phyloP scores from a whole-genome alignment of 139 green algal genomes.

The Tetradesmus lagerheimii region DNA sequence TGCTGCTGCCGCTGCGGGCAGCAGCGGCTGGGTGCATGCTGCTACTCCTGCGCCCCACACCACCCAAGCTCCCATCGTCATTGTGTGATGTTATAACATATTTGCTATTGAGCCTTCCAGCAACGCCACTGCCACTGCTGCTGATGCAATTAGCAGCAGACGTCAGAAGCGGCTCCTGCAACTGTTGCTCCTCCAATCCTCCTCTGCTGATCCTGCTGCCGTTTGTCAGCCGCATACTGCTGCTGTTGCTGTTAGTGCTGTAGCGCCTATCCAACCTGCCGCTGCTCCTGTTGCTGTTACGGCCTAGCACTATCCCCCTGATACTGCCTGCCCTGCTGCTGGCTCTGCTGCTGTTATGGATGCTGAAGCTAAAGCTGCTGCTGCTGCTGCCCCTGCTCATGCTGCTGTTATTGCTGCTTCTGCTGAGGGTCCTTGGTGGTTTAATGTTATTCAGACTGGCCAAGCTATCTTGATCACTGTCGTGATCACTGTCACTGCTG shows the following conservation, averaged over 20 bases:
- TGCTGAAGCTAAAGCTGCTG: not conserved
- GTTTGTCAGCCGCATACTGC: not conserved
- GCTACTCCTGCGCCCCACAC: not conserved
- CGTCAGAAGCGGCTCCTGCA: not conserved
- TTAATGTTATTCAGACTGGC: not conserved
- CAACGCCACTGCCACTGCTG: not conserved
- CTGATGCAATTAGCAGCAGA: not conserved
- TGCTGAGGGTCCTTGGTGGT: not conserved
- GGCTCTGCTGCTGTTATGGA: not conserved
- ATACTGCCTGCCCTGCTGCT: not conserved
- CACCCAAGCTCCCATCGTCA: not conserved
- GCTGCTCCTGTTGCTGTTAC: not conserved
- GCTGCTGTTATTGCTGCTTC: not conserved
- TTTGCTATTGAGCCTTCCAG: not conserved
- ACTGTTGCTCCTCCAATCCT: not conserved
- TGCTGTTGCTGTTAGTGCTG: not conserved
- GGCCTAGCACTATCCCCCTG: not conserved
- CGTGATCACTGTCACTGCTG: not conserved
- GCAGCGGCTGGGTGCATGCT: not conserved
- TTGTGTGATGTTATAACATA: not conserved
- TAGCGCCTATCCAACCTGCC: not conserved
- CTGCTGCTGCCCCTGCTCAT: not conserved
- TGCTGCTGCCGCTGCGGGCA: not conserved
- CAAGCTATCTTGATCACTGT: not conserved
- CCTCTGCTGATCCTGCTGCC: too few relatives aligned